Evolutionary conservation across 306 rosid genomes (phyloP).

Genomic region (Calophaca sinica): DNA sequence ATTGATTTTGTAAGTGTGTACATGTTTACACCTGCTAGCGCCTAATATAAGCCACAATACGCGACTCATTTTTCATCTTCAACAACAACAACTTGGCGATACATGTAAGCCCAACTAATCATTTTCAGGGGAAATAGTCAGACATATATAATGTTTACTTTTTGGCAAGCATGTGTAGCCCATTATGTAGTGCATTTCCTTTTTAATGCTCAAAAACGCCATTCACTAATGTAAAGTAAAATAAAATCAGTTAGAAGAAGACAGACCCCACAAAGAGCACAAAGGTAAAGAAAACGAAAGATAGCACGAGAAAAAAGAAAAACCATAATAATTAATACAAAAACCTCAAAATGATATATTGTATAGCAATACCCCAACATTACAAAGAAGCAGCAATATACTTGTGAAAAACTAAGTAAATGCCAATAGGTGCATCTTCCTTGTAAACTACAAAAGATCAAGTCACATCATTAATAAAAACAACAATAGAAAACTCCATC

Average conservation of each 20-base stretch:
- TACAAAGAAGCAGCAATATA: conserved; percentile 42
- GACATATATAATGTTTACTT: too few relatives aligned
- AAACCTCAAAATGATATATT: conserved; percentile 23
- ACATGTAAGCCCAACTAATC: too few relatives aligned
- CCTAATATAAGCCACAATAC: too few relatives aligned
- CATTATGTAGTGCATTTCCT: too few relatives aligned
- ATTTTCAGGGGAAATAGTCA: too few relatives aligned
- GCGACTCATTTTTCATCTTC: too few relatives aligned
- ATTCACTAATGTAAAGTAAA: background rate
- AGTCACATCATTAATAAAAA: conserved; percentile 16
- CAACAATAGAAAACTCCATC: conserved; percentile 33
- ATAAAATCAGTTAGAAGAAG: background rate
- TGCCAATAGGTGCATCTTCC: conserved; percentile 30
- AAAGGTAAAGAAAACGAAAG: background rate
- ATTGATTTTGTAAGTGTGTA: too few relatives aligned
- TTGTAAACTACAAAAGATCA: conserved; percentile 35
- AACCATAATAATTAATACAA: conserved; percentile 28
- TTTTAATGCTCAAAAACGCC: too few relatives aligned
- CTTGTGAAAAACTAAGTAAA: conserved; percentile 46
- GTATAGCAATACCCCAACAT: conserved; percentile 33
- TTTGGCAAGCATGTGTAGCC: too few relatives aligned
- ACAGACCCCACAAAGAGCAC: background rate
- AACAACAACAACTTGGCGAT: too few relatives aligned
- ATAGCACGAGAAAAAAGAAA: background rate
- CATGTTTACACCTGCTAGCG: too few relatives aligned